These are phyloP conservation scores for Yamadazyma laniorum DNA, from an alignment of 805 yeast genomes.

Conservation along the genomic window DNA sequence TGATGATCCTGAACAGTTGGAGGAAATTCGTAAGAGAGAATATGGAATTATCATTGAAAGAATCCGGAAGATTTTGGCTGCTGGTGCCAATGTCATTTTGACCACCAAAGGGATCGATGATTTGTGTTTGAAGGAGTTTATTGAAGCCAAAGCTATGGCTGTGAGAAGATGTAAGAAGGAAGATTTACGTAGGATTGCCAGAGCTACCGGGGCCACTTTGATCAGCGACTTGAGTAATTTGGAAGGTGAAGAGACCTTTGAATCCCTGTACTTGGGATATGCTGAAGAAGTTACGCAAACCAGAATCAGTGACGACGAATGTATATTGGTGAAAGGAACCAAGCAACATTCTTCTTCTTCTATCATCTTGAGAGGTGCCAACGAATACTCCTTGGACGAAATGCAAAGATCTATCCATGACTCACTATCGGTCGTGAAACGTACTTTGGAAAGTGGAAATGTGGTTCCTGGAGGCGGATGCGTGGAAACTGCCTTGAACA, in stretches of 20 bases:
- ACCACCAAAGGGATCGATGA: slow-evolving; percentile 96
- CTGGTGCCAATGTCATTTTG: slow-evolving; percentile 91
- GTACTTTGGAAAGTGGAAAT: slow-evolving; percentile 89
- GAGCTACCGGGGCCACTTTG: slow-evolving; percentile 96
- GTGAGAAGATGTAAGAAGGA: slow-evolving; percentile 97
- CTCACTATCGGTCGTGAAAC: slow-evolving; percentile 88
- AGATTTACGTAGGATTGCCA: slow-evolving; percentile 92
- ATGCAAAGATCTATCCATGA: slow-evolving; percentile 98
- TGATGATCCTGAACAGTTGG: slow-evolving; percentile 96
- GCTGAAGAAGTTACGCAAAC: slow-evolving; percentile 93
- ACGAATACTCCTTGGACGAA: slow-evolving; percentile 93
- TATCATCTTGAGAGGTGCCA: slow-evolving; percentile 91
- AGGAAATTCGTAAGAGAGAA: slow-evolving; percentile 86
- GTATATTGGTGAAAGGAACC: slow-evolving; percentile 87
- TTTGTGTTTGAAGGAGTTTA: slow-evolving; percentile 84
- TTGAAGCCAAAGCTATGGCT: slow-evolving; percentile 89
- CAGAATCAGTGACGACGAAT: slow-evolving; percentile 92
- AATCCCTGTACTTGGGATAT: slow-evolving; percentile 75
- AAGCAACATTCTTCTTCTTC: slow-evolving; percentile 89
- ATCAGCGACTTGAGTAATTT: slow-evolving; percentile 84
- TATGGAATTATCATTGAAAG: slow-evolving; percentile 82
- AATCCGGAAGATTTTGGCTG: slow-evolving; percentile 71
- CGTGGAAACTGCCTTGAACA: slow-evolving; percentile 95
- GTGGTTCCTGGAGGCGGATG: slow-evolving; percentile 99
- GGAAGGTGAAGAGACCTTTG: slow-evolving; percentile 95